Conservation (phyloP, 176 grass and related monocot species). For the Oryza meyeriana region DNA sequence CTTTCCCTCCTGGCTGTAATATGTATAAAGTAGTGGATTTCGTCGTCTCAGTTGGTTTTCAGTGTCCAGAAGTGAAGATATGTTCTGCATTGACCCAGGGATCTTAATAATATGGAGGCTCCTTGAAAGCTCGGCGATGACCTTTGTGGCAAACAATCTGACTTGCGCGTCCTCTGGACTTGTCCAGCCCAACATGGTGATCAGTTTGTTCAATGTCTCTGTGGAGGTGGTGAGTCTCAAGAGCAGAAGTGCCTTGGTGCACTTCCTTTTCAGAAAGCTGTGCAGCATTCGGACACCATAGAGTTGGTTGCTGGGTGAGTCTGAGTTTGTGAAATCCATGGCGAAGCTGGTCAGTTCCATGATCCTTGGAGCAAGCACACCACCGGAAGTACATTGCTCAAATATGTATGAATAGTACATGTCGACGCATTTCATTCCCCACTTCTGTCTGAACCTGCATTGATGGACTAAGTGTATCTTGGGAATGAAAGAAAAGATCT, state of each 20-base stretch:
- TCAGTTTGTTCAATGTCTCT: not conserved
- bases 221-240: not conserved
- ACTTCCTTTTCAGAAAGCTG: not conserved
- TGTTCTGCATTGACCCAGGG: not conserved
- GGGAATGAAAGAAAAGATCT: slow-evolving; percentile 19
- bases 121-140: not conserved
- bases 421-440: not conserved
- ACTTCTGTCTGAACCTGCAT: not conserved
- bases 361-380: not conserved
- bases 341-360: slow-evolving; percentile 3
- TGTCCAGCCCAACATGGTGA: not conserved
- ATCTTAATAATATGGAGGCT: not conserved
- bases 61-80: not conserved
- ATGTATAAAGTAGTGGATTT: not conserved
- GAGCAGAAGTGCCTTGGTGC: not conserved
- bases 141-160: not conserved
- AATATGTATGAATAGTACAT: slow-evolving; percentile 16
- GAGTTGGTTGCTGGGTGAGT: not conserved
- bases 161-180: not conserved
- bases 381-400: not conserved
- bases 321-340: not conserved
- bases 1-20: not conserved
- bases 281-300: not conserved
- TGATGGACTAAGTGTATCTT: not conserved
- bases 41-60: not conserved